Evolutionary conservation across 139 green algal genomes (phyloP).

Genomic region (Yamagishiella unicocca): DNA sequence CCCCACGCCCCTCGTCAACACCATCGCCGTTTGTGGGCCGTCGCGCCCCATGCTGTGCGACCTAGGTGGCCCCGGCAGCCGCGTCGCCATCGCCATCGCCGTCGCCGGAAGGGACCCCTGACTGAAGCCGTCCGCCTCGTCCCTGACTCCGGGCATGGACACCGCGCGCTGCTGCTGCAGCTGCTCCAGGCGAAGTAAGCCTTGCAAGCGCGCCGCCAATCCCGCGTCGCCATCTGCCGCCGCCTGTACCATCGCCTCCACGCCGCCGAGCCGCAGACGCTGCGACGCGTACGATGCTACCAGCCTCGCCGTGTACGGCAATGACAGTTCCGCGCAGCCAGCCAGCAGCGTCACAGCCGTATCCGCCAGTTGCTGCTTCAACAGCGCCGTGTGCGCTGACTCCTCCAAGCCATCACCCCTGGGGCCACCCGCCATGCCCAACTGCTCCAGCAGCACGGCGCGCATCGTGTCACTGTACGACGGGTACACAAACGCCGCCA

Average conservation of each 20-base stretch:
- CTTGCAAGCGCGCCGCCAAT: not conserved
- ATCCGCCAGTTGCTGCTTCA: conserved; percentile 11
- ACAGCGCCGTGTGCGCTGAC: too few species aligned
- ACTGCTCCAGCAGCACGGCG: not conserved
- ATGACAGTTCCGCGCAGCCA: not conserved
- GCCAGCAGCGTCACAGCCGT: conserved; percentile 27
- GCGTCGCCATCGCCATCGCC: too few species aligned
- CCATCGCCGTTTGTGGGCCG: too few species aligned
- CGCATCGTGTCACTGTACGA: not conserved
- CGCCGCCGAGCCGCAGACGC: not conserved
- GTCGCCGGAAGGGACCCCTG: too few species aligned
- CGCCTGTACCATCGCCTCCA: not conserved
- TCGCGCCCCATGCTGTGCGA: too few species aligned
- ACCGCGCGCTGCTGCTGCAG: too few species aligned
- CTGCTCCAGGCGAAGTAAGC: not conserved
- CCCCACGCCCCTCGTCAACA: too few species aligned
- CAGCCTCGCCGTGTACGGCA: conserved; percentile 1
- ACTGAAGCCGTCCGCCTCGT: too few species aligned
- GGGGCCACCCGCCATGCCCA: not conserved
- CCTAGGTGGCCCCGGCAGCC: too few species aligned
- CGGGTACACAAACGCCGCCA: too few species aligned
- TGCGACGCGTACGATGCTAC: not conserved
- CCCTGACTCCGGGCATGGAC: too few species aligned
- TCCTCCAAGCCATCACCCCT: not conserved
- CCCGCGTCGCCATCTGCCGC: not conserved